Conservation (phyloP, 768 basidiomycete genomes). For the Fomitopsis pulvina region DNA sequence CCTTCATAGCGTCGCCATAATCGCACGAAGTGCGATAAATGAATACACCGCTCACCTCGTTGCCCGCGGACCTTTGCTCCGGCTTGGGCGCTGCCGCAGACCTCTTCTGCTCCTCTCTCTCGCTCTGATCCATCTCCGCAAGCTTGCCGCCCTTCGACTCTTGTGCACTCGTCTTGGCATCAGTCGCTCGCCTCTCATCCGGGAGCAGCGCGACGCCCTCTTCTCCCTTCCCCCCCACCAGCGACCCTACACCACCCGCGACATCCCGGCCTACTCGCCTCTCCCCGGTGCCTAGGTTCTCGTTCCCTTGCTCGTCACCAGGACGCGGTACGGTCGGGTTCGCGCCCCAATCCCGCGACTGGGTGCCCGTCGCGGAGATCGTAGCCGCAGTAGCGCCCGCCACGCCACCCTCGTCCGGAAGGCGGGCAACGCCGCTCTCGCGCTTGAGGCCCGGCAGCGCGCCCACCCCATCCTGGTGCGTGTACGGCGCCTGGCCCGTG, state of each 20-base stretch:
- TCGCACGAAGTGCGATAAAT: not conserved
- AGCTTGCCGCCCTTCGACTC: conserved; percentile 7
- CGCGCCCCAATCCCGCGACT: not conserved
- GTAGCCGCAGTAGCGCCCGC: conserved; percentile 3
- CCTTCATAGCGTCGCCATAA: not conserved
- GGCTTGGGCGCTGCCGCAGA: conserved; percentile 1
- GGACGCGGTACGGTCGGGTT: not conserved
- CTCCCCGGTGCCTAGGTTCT: not conserved
- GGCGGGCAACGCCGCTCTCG: conserved; percentile 17
- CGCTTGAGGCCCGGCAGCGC: conserved; percentile 15
- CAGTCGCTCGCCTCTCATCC: conserved; percentile 26
- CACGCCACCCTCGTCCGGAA: conserved; percentile 14
- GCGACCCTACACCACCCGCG: conserved; percentile 36
- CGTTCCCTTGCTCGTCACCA: conserved; percentile 1
- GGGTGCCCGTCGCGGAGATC: not conserved
- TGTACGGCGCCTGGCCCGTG: conserved; percentile 9
- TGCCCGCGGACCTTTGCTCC: not conserved
- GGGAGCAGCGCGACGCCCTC: conserved; percentile 41
- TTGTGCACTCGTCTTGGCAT: not conserved
- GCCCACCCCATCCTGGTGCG: conserved; percentile 17
- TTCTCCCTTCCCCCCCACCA: conserved; percentile 40
- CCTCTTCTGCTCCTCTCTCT: not conserved
- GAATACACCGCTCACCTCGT: conserved; percentile 10
- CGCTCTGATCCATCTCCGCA: not conserved
- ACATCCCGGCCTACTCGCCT: conserved; percentile 7